phyloP scores from a whole-genome alignment of 2,329 filamentous ascomycete genomes.

The Macroventuria anomochaeta region DNA sequence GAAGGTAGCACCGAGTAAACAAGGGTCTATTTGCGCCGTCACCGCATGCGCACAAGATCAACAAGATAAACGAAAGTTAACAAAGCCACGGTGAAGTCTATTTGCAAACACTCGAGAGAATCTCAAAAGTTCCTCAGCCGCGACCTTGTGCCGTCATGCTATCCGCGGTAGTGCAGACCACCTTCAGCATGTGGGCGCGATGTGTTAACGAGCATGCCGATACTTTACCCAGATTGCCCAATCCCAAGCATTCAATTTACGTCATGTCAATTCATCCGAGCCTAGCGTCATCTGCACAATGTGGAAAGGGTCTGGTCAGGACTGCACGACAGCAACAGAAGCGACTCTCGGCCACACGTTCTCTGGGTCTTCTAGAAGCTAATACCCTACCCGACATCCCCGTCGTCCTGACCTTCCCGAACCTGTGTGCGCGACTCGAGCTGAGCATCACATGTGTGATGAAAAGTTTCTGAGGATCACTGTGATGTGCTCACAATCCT shows the following conservation, averaged over 20 bases:
- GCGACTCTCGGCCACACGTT: conserved; percentile 10
- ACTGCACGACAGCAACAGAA: background rate
- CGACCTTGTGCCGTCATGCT: conserved; percentile 33
- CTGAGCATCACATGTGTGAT: conserved; percentile 8
- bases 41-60: background rate
- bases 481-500: background rate
- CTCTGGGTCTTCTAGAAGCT: conserved; percentile 15
- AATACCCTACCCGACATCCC: conserved; percentile 15
- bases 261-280: conserved; percentile 33
- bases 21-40: conserved; percentile 25
- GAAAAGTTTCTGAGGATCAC: conserved; percentile 1
- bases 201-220: too few species aligned
- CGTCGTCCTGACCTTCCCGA: conserved; percentile 4
- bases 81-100: background rate
- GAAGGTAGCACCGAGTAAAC: conserved; percentile 15
- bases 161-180: conserved; percentile 6
- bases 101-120: conserved; percentile 2
- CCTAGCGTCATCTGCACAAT: background rate
- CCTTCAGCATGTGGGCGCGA: too few species aligned
- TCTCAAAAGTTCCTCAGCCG: conserved; percentile 21
- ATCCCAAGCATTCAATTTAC: conserved; percentile 40
- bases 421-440: conserved; percentile 1
- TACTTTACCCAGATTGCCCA: conserved; percentile 23
- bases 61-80: conserved; percentile 1
- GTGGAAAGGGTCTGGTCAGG: too few species aligned